Evolutionary conservation across 2,329 filamentous ascomycete genomes (phyloP), one percentile per base, ranked within the genome.

Genomic region (Thelonectria discophora): DNA sequence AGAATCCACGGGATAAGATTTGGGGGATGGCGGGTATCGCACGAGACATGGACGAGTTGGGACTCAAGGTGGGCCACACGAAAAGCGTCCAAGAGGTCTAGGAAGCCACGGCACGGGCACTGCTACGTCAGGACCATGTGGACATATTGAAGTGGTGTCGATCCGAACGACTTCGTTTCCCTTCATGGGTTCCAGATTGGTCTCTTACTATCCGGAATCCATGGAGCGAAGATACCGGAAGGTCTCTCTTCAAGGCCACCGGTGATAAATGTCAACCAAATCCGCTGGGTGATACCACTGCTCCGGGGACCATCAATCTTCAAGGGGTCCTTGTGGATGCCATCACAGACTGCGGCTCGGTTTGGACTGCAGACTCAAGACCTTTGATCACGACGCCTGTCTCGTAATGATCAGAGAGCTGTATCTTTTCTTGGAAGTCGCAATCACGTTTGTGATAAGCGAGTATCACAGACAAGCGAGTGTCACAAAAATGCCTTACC

Each of bases 1-100:
- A 20, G 10, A 48, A 61, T 24, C 53, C 58, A 8, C 27, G 58
- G n/a, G 58, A 61, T n/a, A 61, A 61, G n/a, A 57, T 61, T 13
- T 61, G 53, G 53, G 58, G 58, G 3, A 24, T 57, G 10, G 5
- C 37, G 5, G 58, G 58, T 6, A 52, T 61, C 40, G 42, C 58
- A 3, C 30, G 43, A 6, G 58, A 61, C 13, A 17, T 51, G 20
- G 21, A 52, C 17, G 48, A 61, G 34, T n/a, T 61, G 21, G 47
- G 21, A 24, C 40, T 61, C 18, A 12, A 27, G 32, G 48, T 56
- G 8, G 40, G 20, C 18, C 57, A 61, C 24, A 55, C 34, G 2
- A 32, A 27, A 18, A 37, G 21, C 1, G 21, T 32, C 2, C 21
- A 52, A 17, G 30, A 39, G 2, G 42, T 49, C 12, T 61, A 61